Percentiles rank a stretch among this genome's conserved stretches.
Evolutionary conservation across 1,139 yeast species (phyloP).

Genomic region (Geotrichum phurueaensis): DNA sequence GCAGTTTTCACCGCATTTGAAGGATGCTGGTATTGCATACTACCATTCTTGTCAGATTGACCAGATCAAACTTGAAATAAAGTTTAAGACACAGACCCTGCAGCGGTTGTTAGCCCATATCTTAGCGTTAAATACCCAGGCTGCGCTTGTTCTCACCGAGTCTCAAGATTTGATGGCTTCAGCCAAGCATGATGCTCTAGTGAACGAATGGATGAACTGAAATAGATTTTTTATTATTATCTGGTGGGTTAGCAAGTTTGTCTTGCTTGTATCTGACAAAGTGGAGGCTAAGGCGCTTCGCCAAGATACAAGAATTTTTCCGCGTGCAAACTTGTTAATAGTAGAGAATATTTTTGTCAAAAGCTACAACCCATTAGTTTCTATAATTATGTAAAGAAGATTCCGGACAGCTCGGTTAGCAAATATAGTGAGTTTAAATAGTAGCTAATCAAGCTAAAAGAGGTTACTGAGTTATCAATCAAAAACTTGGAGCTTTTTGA

Average conservation of each 20-base stretch:
- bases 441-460: conserved; percentile 96
- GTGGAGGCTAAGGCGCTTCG: conserved; percentile 88
- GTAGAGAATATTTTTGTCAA: conserved; percentile 91
- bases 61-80: too few species aligned
- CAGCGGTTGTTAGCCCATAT: too few species aligned
- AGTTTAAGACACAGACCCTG: too few species aligned
- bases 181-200: conserved; percentile 76
- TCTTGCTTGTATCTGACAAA: conserved; percentile 83
- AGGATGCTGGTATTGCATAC: too few species aligned
- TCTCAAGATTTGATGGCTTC: too few species aligned
- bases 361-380: conserved; percentile 95
- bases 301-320: conserved; percentile 86
- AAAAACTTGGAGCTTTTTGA: conserved; percentile 97
- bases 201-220: too few species aligned
- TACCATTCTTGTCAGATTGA: too few species aligned
- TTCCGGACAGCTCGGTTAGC: conserved; percentile 97
- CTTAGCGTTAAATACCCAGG: too few species aligned
- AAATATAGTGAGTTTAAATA: conserved; percentile 98
- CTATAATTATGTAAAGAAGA: conserved; percentile 98
- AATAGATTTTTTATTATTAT: too few species aligned
- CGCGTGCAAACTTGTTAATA: conserved; percentile 89
- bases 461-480: too few species aligned
- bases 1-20: too few species aligned
- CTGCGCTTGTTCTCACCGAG: too few species aligned
- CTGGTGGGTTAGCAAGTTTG: conserved; percentile 75